Evolutionary conservation across 345 rosid genomes (phyloP), one percentile per base, ranked within the genome.

Genomic region (Salix viminalis): DNA sequence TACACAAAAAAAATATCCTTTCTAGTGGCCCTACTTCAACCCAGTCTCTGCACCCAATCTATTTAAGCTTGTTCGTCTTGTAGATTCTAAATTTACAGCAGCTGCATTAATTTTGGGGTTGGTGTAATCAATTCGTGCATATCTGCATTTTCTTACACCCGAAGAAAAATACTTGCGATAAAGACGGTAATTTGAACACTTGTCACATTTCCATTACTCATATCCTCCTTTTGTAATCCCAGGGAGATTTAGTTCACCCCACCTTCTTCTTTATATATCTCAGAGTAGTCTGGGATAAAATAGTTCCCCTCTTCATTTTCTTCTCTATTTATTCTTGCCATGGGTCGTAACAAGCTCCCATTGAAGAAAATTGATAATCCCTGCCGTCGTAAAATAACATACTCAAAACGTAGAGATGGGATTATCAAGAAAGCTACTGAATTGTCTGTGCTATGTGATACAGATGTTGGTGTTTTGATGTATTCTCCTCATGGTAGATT

Each of bases 301-400:
- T 50, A 50, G 5, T 1, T 48, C 5, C 21, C 54, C 19, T 50
- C 54, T 50, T 16, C 54, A 50, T 5, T 50, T 50, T 50, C 54
- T 50, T 50, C 54, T 50, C 19, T 50, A 50, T 4, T 50, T 50
- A 16, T 50, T 2, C 54, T 15, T 3, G 19, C 54, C 54, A 92
- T 91, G 97, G 99, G 97, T 74, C 89, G 98, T 85, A 97, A 91
- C 23, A 95, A 92, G 88, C 83, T 94, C 74, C 89, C 88, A 86
- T 89, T 94, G 64, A 94, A 90, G 91, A 78, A 91, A 76, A 87
- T 94, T 32, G 97, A 94, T 86, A 91, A 87, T 87, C 84, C 88
- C 71, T 83, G 82, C 81, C 88, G 89, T 83, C 83, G 96, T 69
- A 94, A 91, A 81, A 90, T 90, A 72, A 92, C 99, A 64, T 95